Evolutionary conservation across 805 yeast species (phyloP), one percentile per base, ranked within the genome.

Genomic region (Ogataea pini): DNA sequence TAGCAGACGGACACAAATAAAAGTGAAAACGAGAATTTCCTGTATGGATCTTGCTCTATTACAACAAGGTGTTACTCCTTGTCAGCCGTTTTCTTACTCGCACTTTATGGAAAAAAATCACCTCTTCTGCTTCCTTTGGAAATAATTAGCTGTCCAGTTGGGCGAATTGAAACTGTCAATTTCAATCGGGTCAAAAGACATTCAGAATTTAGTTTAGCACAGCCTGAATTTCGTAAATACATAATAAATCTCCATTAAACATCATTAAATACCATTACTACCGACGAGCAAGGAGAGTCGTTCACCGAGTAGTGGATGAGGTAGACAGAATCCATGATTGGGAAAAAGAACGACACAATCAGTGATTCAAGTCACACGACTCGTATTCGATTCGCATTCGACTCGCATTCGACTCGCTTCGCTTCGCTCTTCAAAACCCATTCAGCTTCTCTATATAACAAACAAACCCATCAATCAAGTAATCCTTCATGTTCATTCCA

Each of bases 401-500:
- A n/a, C n/a, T n/a, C n/a, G n/a, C n/a, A n/a, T n/a, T n/a, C n/a
- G n/a, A n/a, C n/a, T n/a, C n/a, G n/a, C n/a, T n/a, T n/a, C n/a
- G n/a, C n/a, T n/a, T n/a, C 27, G 9, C 9, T 28, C 13, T 18
- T 44, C 41, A 52, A 18, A 54, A 48, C 10, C 62, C 64, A 48
- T 59, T 60, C 8, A 63, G 44, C 33, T 55, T 52, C 24, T 59
- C 56, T 39, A 64, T 58, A 22, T 52, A 55, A 6, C 44, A 34
- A 6, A 64, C 47, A 25, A 61, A 55, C 8, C 52, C 53, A 17
- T 64, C 69, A 39, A 62, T 52, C 46, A 64, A 36, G 19, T 49
- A 51, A 34, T 58, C 56, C 20, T 58, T 61, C 36, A 55, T 25
- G 10, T 50, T 51, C 8, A 44, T 25, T 7, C 55, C 56, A 9